Evolutionary conservation across 257 asterid genomes (phyloP).

Genomic region (Salvia splendens): DNA sequence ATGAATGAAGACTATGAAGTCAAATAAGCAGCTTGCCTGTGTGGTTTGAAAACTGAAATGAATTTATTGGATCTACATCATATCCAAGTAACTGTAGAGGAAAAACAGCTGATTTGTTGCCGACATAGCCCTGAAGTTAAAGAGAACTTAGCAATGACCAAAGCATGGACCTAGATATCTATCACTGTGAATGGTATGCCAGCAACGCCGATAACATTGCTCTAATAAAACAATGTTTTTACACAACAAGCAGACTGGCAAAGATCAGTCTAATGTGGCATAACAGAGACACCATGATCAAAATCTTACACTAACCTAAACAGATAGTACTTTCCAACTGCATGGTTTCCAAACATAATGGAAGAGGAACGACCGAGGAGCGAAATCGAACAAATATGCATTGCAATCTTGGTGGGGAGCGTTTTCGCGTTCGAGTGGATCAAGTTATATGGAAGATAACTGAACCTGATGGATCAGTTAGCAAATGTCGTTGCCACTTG

Average conservation of each 20-base stretch:
- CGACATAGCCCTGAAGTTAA: conserved; percentile 81
- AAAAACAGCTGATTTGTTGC: conserved; percentile 97
- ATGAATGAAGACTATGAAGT: conserved; percentile 35
- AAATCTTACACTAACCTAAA: conserved; percentile 4
- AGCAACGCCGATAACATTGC: conserved; percentile 14
- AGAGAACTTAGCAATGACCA: conserved; percentile 22
- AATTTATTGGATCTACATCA: conserved; percentile 94
- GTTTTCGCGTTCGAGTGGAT: no score
- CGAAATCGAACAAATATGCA: no score
- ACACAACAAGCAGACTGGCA: not conserved
- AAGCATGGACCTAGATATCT: conserved; percentile 21
- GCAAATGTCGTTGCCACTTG: no score
- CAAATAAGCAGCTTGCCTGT: conserved; percentile 87
- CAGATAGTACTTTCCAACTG: conserved; percentile 13
- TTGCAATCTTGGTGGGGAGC: no score
- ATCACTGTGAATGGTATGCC: conserved; percentile 13
- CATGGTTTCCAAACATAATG: conserved; percentile 7
- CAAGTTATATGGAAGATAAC: no score
- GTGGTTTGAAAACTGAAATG: conserved; percentile 98
- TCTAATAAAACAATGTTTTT: not conserved
- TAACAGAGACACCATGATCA: not conserved
- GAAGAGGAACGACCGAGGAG: no score
- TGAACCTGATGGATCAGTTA: no score
- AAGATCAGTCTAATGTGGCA: not conserved
- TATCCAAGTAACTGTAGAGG: conserved; percentile 95